Base-by-base conservation (phyloP, 495 filamentous ascomycete genomes). In the Aspergillus ostianus region DNA sequence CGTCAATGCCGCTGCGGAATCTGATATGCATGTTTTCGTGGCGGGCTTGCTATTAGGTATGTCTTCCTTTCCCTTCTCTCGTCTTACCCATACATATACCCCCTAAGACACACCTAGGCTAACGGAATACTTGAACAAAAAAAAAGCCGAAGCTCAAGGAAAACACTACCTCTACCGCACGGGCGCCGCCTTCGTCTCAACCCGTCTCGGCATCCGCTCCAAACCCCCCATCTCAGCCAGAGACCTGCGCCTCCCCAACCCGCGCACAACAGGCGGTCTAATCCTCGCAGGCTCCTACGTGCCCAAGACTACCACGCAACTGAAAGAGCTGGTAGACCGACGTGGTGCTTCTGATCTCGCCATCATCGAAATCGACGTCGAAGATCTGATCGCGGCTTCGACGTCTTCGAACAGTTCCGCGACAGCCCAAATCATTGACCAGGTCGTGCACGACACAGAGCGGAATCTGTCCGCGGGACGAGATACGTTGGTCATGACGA, bases 241-340 rank as follows among this genome's bases (percentile, higher is more conserved):
- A 3, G 72, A 78, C 27, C 72, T 82, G 6, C 49, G 59, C 6
- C 67, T 82, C 13, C 68, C 73, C 9, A 57, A 47, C 0, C 67
- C 58, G 0, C 57, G 67, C 17, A 21, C 70, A 29, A 73, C 71
- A n/a, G 80, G 81, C 6, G 80, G 77, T 0, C 63, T 84, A 2
- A 81, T 84, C 19, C 61, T 84, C 26, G 80, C 80, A 4, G 80
- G 81, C 12, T 81, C 79, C 4, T 84, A 84, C 56, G 80, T 83
- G 0, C 80, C 80, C 15, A 84, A 83, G 52, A 84, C 81, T 0
- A 84, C 81, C 0, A 72, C 75, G 0, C 81, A 84, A 47, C 64
- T 84, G 0, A 70, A 74, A 32, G 60, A 67, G 9, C 63, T 84
- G 9, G 73, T 67, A 0, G 67, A 73, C 15, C 64, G 64, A 5